Base-by-base conservation (phyloP, 768 basidiomycete genomes). In the Suillus plorans region DNA sequence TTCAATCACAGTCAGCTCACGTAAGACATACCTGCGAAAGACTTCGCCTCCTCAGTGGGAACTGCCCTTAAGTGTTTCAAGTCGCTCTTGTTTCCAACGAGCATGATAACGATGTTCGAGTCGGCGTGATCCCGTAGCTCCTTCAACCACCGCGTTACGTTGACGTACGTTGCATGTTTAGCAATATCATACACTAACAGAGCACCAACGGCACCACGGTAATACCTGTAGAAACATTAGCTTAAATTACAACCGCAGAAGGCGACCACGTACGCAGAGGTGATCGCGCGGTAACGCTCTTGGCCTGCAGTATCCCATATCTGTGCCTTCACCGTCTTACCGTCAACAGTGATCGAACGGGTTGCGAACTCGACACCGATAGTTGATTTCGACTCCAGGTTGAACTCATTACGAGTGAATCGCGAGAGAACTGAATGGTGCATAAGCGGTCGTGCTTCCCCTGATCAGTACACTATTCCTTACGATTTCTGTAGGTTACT, bases 291-390 rank as follows among this genome's bases (percentile, higher is more conserved):
- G 80, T 99, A 98, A 69, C 95, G 90, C 79, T 98, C 96, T 78
- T 98, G 95, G 22, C 96, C 96, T 72, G 96, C 96, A 70, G 97
- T 99, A 79, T 99, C 97, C 97, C 97, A 99, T 72, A 99, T 92
- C 80, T 99, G 97, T 25, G 97, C 97, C 79, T 99, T 99, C 70
- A 99, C 86, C 3, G 89, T 95, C 88, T 99, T 99, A 47, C 88
- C 88, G 75, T 99, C 97, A n/a, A 99, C 93, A 69, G 85, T 91
- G 77, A 95, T 94, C 20, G 94, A 92, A 73, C 97, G 88, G 49
- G 97, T 98, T 4, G 97, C 97, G 72, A 99, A 99, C 80, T 99
- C 97, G 70, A 99, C 97, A 62, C 97, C 97, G 77, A 99, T 99
- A 28, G 97, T 99, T 66, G 97, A 99, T 83, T 99, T 98, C 52